Evolutionary conservation across 2,329 filamentous ascomycete genomes (phyloP), one percentile per base, ranked within the genome.

Genomic region (Pseudogymnoascus sp.): DNA sequence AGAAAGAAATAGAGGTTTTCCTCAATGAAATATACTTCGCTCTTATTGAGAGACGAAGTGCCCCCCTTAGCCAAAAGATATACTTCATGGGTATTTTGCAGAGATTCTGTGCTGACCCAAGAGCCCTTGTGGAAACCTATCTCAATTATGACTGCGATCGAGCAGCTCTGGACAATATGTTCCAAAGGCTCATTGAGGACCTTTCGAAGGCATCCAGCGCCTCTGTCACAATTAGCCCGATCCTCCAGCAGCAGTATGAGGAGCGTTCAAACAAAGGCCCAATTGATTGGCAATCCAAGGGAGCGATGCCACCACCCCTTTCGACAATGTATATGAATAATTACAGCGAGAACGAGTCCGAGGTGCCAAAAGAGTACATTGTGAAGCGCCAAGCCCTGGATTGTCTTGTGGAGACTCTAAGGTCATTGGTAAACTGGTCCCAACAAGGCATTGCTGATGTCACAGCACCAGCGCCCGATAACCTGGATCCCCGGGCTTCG

Each of bases 61-160:
- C 93, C 0, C 93, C 93, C 3, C 77, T 88, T 8, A 91, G 91
- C 63, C 94, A 99, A 71, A 99, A 97, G 74, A 83, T 94, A 60
- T 91, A 93, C 70, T 94, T 97, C 66, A 84, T 99, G 73, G 86
- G 85, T 63, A 85, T 99, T 25, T 80, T 99, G 59, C 89, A 90
- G 68, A 83, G 93, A 62, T 79, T 99, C 57, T 92, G 89, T 62
- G 86, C 84, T 14, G 94, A 99, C 71, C 90, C 93, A 1, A 83
- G 90, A 66, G 92, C 91, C 0, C 74, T 99, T 57, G 94, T 99
- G 14, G 94, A 99, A 74, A 88, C 92, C 12, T 99, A 99, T 74
- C 82, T 99, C 64, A 99, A 99, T 74, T 99, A 99, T 71, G 94
- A 99, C 72, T 99, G 94, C 75, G 95, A 97, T 70, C 83, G 93